phyloP scores from a whole-genome alignment of 2,329 filamentous ascomycete species.

The Fonsecaea pugnacius region DNA sequence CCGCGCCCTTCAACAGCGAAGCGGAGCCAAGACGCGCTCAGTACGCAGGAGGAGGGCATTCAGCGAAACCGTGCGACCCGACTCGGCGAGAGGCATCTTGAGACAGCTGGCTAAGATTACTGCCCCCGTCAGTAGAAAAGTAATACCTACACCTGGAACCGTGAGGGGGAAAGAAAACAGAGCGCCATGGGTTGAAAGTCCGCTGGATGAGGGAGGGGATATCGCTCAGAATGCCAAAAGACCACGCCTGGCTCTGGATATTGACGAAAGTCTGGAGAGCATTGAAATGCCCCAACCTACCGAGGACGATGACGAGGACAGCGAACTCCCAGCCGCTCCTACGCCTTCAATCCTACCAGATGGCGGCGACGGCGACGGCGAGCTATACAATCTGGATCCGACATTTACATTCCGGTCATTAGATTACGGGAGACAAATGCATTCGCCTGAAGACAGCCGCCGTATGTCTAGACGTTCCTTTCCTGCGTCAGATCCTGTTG shows the following conservation, averaged over 20 bases:
- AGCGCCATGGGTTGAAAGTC: constrained; percentile 5
- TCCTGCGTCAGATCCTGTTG: constrained; percentile 50
- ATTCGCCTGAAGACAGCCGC: constrained; percentile 11
- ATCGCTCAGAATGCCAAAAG: constrained; percentile 51
- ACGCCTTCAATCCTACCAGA: constrained; percentile 35
- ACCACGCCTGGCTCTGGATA: constrained; percentile 49
- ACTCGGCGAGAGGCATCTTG: constrained; percentile 61
- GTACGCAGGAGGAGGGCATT: constrained; percentile 22
- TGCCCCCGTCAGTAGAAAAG: constrained; percentile 53
- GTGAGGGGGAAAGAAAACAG: constrained; percentile 40
- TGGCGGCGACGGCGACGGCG: constrained; percentile 24
- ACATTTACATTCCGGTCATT: constrained; percentile 36
- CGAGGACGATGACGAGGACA: constrained; percentile 52
- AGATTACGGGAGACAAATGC: constrained; percentile 22
- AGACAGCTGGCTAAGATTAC: constrained; percentile 60
- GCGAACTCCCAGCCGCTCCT: constrained; percentile 43
- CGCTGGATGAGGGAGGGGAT: constrained; percentile 46
- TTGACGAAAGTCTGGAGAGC: constrained; percentile 46
- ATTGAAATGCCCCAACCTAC: constrained; percentile 49
- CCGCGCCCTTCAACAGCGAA: constrained; percentile 58
- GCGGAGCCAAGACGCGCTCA: constrained; percentile 35
- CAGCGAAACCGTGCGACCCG: constrained; percentile 47
- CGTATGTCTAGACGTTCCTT: constrained; percentile 46
- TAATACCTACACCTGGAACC: constrained; percentile 53
- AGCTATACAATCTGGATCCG: constrained; percentile 16